Evolutionary conservation across 1,284 basidiomycete species (phyloP).

Genomic region (Leccinum cinnamomeum): DNA sequence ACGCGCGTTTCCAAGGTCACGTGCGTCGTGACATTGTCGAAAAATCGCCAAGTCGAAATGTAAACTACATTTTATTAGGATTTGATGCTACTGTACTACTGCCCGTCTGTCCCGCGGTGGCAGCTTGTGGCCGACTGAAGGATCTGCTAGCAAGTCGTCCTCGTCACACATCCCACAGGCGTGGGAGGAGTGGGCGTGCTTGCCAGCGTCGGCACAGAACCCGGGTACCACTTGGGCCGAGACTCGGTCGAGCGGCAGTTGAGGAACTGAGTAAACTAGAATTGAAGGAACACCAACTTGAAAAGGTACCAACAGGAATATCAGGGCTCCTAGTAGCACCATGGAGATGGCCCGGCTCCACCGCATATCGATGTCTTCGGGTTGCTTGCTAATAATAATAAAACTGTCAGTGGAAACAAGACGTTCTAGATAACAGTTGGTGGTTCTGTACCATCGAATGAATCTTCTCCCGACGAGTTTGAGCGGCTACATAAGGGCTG

Average conservation of each 20-base stretch:
- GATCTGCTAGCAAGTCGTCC: background rate
- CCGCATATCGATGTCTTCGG: slow-evolving; percentile 31
- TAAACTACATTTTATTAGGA: no score
- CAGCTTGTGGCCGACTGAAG: background rate
- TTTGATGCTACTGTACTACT: no score
- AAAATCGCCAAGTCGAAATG: no score
- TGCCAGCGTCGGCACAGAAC: slow-evolving; percentile 28
- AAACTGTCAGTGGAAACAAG: no score
- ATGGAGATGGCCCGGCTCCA: slow-evolving; percentile 50
- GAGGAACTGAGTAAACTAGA: slow-evolving; percentile 74
- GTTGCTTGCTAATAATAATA: no score
- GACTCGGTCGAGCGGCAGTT: slow-evolving; percentile 45
- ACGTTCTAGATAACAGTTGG: no score
- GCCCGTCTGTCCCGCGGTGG: no score
- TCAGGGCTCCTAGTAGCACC: slow-evolving; percentile 52
- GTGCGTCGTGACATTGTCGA: no score
- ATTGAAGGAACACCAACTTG: slow-evolving; percentile 85
- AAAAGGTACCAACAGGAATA: slow-evolving; percentile 81
- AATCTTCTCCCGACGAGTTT: slow-evolving; percentile 36
- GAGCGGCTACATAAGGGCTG: slow-evolving; percentile 44
- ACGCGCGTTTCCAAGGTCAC: no score
- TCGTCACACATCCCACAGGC: background rate
- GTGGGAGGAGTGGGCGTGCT: slow-evolving; percentile 16
- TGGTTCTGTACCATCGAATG: slow-evolving; percentile 39
- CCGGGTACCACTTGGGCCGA: slow-evolving; percentile 21